Percentiles rank a stretch among this genome's conserved stretches.
phyloP scores from a whole-genome alignment of 257 asterid genomes.

The Nicotiana knightiana region DNA sequence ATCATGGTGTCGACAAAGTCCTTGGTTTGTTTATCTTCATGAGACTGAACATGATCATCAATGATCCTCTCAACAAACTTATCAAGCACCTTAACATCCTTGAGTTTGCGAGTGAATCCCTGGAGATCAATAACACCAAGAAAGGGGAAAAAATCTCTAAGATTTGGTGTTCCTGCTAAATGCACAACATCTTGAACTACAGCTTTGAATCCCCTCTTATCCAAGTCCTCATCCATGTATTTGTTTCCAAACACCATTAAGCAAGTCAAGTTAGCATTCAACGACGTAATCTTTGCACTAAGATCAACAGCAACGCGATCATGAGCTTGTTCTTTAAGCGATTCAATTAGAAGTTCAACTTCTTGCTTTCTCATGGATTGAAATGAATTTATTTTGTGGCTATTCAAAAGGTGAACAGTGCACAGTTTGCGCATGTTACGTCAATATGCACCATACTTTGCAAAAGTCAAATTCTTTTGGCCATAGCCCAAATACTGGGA shows the following conservation, averaged over 20 bases:
- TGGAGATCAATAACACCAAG: constrained; percentile 20
- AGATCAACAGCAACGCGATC: constrained; percentile 5
- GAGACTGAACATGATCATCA: constrained; percentile 7
- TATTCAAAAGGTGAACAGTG: constrained; percentile 12
- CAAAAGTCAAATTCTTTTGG: constrained; percentile 11
- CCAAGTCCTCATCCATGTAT: constrained; percentile 13
- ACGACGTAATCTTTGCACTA: background rate
- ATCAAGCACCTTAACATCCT: background rate
- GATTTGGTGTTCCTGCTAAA: constrained; percentile 8
- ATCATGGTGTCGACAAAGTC: constrained; percentile 15
- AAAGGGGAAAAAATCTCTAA: constrained; percentile 18
- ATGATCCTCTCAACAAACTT: background rate
- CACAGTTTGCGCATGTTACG: constrained; percentile 19
- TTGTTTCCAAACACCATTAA: constrained; percentile 22
- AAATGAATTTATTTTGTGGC: constrained; percentile 6
- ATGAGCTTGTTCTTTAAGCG: background rate
- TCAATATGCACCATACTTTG: constrained; percentile 16
- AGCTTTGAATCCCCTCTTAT: constrained; percentile 18
- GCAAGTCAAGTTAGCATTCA: constrained; percentile 17
- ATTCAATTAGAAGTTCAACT: background rate
- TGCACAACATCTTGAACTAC: constrained; percentile 10
- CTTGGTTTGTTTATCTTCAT: background rate
- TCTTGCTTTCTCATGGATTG: constrained; percentile 13
- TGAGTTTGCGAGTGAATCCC: constrained; percentile 12
- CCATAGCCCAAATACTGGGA: constrained; percentile 8